Percentiles rank a stretch among this genome's conserved stretches.
Evolutionary conservation across 495 filamentous ascomycete species (phyloP).

Genomic region (Trichoderma parareesei): DNA sequence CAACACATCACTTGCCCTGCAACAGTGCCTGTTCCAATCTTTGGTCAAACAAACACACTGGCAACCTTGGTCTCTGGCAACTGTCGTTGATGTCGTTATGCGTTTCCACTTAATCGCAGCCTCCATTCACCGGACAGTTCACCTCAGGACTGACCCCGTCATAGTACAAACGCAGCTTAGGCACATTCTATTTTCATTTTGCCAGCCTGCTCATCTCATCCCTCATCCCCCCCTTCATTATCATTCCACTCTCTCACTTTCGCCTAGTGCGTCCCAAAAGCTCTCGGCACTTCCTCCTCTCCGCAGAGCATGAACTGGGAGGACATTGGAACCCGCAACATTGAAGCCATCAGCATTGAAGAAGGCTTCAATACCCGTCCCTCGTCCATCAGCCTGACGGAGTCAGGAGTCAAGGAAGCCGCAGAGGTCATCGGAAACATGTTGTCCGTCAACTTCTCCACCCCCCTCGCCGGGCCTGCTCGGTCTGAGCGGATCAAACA

Average conservation of each 20-base stretch:
- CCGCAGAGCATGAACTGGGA: neutral
- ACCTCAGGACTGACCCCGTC: no score
- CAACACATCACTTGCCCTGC: neutral
- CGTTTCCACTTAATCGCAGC: no score
- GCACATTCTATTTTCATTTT: no score
- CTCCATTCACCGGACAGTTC: no score
- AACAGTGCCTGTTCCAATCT: no score
- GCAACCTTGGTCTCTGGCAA: no score
- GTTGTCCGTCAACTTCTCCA: slow-evolving; percentile 9
- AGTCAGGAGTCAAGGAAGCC: neutral
- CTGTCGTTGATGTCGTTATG: no score
- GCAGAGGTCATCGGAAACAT: neutral
- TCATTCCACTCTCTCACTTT: neutral
- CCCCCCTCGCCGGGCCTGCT: neutral
- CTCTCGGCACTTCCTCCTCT: neutral
- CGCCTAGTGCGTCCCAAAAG: neutral
- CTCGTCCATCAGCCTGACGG: neutral
- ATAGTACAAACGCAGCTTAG: no score
- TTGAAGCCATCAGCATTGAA: neutral
- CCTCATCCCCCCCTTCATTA: neutral
- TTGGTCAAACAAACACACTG: no score
- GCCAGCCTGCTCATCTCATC: neutral
- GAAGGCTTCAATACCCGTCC: neutral
- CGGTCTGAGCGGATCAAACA: slow-evolving; percentile 9
- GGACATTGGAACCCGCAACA: neutral